Percentiles rank a stretch among this genome's conserved stretches.
phyloP scores from a whole-genome alignment of 164 flowering plant species.

The Taxillus chinensis region DNA sequence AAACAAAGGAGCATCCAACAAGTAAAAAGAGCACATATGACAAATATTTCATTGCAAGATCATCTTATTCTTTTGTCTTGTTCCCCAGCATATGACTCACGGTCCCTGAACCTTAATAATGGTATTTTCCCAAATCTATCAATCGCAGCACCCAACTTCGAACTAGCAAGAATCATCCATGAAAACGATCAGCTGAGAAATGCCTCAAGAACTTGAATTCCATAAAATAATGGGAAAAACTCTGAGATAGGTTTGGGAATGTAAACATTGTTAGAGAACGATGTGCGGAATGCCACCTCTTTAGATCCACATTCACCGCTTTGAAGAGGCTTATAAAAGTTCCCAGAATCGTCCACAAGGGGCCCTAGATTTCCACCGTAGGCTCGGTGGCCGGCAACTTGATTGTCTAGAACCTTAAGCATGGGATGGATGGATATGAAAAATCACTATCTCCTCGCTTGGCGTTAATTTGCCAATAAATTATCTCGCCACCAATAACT shows the following conservation, averaged over 20 bases:
- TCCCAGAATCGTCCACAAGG: constrained; percentile 70
- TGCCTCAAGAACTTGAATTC: constrained; percentile 63
- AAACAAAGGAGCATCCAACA: constrained; percentile 66
- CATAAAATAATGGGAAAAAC: constrained; percentile 65
- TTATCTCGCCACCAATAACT: too few species aligned
- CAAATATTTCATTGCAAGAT: constrained; percentile 92
- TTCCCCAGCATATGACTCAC: constrained; percentile 82
- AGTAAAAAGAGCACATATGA: constrained; percentile 82
- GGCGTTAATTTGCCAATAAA: too few species aligned
- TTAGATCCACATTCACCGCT: constrained; percentile 52
- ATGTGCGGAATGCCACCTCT: constrained; percentile 57
- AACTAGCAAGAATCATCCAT: too few species aligned
- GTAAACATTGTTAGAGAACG: constrained; percentile 40
- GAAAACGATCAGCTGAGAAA: too few species aligned
- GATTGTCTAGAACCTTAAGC: constrained; percentile 75
- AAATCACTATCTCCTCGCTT: too few species aligned
- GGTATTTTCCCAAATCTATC: constrained; percentile 88
- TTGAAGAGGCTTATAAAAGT: constrained; percentile 87
- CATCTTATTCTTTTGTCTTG: constrained; percentile 97
- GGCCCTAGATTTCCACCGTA: constrained; percentile 60
- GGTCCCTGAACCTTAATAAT: constrained; percentile 70
- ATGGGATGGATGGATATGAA: constrained; percentile 13
- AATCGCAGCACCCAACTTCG: too few species aligned
- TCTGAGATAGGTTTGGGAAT: constrained; percentile 49
- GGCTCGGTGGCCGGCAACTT: constrained; percentile 87